phyloP scores from a whole-genome alignment of 164 flowering plant species.

The Vitis rupestris region DNA sequence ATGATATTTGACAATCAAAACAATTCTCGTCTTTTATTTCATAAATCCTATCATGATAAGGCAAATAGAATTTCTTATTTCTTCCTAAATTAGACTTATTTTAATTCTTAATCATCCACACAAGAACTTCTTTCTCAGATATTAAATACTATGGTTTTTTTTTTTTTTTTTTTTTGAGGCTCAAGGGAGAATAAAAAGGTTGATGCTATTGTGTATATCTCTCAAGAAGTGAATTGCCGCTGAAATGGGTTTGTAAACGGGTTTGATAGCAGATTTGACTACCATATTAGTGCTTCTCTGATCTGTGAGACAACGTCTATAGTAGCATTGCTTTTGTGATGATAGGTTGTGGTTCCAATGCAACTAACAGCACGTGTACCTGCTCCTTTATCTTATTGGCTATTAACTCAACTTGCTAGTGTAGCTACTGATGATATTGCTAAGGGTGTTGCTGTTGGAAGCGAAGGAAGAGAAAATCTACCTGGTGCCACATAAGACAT shows the following conservation, averaged over 20 bases:
- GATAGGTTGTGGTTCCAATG: constrained; percentile 89
- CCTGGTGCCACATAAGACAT: constrained; percentile 96
- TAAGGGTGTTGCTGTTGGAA: constrained; percentile 94
- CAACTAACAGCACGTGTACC: constrained; percentile 89
- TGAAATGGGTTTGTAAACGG: constrained; percentile 38
- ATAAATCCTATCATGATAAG: background rate
- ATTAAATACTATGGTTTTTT: constrained; percentile 25
- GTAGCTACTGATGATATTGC: constrained; percentile 95
- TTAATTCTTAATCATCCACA: background rate
- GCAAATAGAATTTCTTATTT: constrained; percentile 2
- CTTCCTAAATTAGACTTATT: background rate
- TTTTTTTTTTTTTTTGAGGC: constrained; percentile 9
- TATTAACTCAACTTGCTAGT: constrained; percentile 95
- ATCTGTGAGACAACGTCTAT: constrained; percentile 69
- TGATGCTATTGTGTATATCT: constrained; percentile 21
- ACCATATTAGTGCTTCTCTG: constrained; percentile 14
- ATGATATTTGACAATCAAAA: too few species aligned
- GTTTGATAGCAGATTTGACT: constrained; percentile 22
- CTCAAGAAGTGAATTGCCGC: constrained; percentile 27
- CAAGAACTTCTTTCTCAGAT: constrained; percentile 31
- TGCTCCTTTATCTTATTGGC: constrained; percentile 87
- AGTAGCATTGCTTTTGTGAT: constrained; percentile 86
- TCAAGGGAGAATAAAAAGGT: constrained; percentile 29
- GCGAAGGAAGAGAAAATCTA: constrained; percentile 91
- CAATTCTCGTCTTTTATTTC: too few species aligned